Evolutionary conservation across 192 early-diverging fungal species (phyloP), one percentile per base, ranked within the genome.

Genomic region (Lunasporangiospora selenospora): DNA sequence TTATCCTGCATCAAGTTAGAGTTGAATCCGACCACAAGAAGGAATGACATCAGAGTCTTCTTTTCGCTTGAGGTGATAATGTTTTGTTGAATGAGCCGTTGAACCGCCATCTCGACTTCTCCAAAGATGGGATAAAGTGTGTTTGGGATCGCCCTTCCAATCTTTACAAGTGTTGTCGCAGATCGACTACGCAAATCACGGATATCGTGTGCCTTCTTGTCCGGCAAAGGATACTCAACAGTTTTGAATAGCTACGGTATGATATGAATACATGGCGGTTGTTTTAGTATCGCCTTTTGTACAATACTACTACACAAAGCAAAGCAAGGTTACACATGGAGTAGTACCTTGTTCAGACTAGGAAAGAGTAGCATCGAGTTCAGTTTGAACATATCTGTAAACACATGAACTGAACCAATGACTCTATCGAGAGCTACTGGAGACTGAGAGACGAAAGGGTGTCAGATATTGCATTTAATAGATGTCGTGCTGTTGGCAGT

Each of bases 361-460:
- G 40, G 59, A 49, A 63, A 73, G 10, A 73, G 15, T 16, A 58
- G 55, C 4, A 61, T 41, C 4, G 69, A 73, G 10, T 63, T 56
- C 30, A 63, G 11, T n/a, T 58, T 73, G 48, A 73, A 63, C 69
- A 73, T 53, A 11, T 63, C 69, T 40, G 69, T 58, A 24, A 63
- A 73, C 1, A 55, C 34, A 8, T 53, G 15, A 3, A 73, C 15
- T 32, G 69, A 63, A 21, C 46, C 47, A 1, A 63, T 41, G 16
- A 52, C 26, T 52, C 69, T 50, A 4, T 62, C 61, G 15, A 63
- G 13, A 0, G 55, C 60, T 18, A 39, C 33, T 5, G 58, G 53
- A 27, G 52, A 47, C 67, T 71, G 44, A n/a, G n/a, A n/a, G n/a
- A n/a, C n/a, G n/a, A n/a, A n/a, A n/a, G n/a, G n/a, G 30, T 18